Percentiles rank a stretch among this genome's conserved stretches.
phyloP scores from a whole-genome alignment of 2,329 filamentous ascomycete species.

The Scytalidium sp. region DNA sequence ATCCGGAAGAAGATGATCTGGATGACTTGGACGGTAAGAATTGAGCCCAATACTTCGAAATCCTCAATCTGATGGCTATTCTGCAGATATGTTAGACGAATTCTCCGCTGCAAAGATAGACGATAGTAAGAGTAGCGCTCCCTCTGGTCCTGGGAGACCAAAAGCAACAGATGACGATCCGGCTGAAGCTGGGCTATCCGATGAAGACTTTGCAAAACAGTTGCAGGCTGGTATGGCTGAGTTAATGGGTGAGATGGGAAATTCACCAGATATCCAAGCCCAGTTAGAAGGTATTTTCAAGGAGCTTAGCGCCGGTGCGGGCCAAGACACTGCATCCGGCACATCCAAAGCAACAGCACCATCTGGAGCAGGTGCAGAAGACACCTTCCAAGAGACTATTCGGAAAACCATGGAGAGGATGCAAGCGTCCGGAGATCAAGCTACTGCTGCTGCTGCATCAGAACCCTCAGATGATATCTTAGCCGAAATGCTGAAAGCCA shows the following conservation, averaged over 20 bases:
- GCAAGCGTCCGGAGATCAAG: constrained; percentile 83
- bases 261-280: constrained; percentile 67
- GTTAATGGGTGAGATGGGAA: constrained; percentile 69
- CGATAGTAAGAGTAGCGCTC: constrained; percentile 35
- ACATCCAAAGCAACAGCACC: constrained; percentile 21
- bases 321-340: constrained; percentile 25
- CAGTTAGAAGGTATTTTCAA: constrained; percentile 79
- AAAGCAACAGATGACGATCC: constrained; percentile 17
- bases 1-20: constrained; percentile 89
- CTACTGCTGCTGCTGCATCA: constrained; percentile 71
- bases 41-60: constrained; percentile 1
- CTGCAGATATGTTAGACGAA: constrained; percentile 83
- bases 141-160: constrained; percentile 21
- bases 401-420: constrained; percentile 93
- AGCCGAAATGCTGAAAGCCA: constrained; percentile 87
- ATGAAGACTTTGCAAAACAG: constrained; percentile 79
- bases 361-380: constrained; percentile 41
- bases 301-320: constrained; percentile 58
- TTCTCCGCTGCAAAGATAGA: constrained; percentile 68
- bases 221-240: constrained; percentile 89
- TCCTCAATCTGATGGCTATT: constrained; percentile 5
- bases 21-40: constrained; percentile 82
- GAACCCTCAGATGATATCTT: constrained; percentile 75
- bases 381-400: constrained; percentile 88
- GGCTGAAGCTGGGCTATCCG: constrained; percentile 46